Conservation (phyloP, 371 early-diverging fungal genomes). For the Mucor piriformis region DNA sequence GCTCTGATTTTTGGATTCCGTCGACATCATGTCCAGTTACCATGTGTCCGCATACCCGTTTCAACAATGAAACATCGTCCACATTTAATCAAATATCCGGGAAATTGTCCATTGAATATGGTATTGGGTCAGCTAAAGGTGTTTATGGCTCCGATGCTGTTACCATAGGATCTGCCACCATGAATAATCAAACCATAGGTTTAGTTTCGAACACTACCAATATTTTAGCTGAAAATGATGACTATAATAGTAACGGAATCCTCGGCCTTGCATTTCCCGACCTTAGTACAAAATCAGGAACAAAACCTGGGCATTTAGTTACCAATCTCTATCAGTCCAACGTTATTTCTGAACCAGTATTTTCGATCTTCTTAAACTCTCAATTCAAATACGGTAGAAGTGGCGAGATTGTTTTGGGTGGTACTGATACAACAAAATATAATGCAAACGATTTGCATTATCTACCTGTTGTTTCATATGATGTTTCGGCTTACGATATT, state of each 20-base stretch:
- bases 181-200: not conserved
- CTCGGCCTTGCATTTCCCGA: conserved; percentile 32
- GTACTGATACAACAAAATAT: conserved; percentile 28
- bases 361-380: conserved; percentile 18
- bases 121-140: conserved; percentile 25
- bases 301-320: conserved; percentile 16
- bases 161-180: conserved; percentile 21
- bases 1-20: conserved; percentile 30
- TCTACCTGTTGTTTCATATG: conserved; percentile 32
- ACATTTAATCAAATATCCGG: conserved; percentile 9
- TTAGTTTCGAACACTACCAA: conserved; percentile 19
- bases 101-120: conserved; percentile 22
- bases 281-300: conserved; percentile 7
- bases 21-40: conserved; percentile 11
- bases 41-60: conserved; percentile 16
- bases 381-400: conserved; percentile 10
- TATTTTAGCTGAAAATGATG: conserved; percentile 2
- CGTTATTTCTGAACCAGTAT: conserved; percentile 26
- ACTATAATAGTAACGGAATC: conserved; percentile 31
- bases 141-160: conserved; percentile 29
- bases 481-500: conserved; percentile 5
- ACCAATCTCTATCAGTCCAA: conserved; percentile 11
- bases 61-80: conserved; percentile 13
- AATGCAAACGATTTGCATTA: conserved; percentile 22
- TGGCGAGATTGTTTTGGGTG: conserved; percentile 40